Base-by-base conservation (phyloP, 331 rosid species). In the Erythrophleum ivorense region DNA sequence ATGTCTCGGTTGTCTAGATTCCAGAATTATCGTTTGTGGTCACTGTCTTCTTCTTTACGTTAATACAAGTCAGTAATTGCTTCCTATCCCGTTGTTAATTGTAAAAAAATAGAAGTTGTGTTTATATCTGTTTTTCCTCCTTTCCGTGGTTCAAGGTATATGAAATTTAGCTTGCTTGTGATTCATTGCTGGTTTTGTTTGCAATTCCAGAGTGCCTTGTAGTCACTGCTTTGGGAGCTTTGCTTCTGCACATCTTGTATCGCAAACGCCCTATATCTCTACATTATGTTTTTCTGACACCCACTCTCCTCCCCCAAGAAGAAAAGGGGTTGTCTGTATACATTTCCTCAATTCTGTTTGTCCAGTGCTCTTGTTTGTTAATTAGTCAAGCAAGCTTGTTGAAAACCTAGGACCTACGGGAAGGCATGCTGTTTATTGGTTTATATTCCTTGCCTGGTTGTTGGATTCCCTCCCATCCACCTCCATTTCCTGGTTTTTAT, bases 151-250 rank as follows among this genome's bases (percentile, higher is more conserved):
- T 66, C 33, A n/a, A 40, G 46, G 29, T 19, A n/a, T 71, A 12
- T 64, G 11, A 43, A 77, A 72, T 66, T 77, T 68, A 3, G 66
- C 57, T 29, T 3, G 43, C 45, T 49, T 73, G 33, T 13, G 13
- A 38, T 59, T 73, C 59, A 45, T 71, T 16, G 13, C 12, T 18
- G 50, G 77, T 77, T 54, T 59, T 10, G 0, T 71, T 16, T n/a
- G 64, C 50, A 80, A 73, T 24, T 49, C 9, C 6, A 2, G 45
- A 68, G 6, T 67, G 50, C 8, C 43, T 40, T 50, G 7, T 2
- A 43, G 57, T 78, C 67, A 12, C 49, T 31, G 60, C 48, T 58
- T n/a, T 74, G 59, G 48, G n/a, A 52, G 78, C 65, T 73, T 34
- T 73, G 5, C 48, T 73, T 53, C 18, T 10, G 5, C 11, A 50